Evolutionary conservation across 2,329 filamentous ascomycete genomes (phyloP), one percentile per base, ranked within the genome.

Genomic region (Arachnomyces sp.): DNA sequence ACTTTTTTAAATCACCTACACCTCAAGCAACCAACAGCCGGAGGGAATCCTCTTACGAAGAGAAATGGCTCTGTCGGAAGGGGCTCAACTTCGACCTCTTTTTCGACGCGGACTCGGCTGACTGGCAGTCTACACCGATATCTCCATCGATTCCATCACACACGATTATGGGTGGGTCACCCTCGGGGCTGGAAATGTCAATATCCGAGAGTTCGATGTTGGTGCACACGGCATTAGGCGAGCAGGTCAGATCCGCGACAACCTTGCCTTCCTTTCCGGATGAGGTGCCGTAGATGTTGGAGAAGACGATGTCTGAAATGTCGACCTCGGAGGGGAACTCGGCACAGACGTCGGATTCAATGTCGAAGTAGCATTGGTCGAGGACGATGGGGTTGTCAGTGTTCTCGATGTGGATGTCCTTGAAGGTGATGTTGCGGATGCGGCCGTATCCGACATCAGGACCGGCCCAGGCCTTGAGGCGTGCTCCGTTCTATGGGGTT

Each of bases 301-400:
- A 65, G 44, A 80, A 80, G 0, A 61, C 62, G 25, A 81, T 68
- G 51, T 80, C 72, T 17, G 72, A 75, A 42, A 80, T 71, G 49
- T 80, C 73, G 48, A 80, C 75, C 6, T 65, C 62, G 0, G 73
- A 76, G 0, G 77, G 76, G 46, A 75, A 73, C 11, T 64, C 43
- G 2, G 70, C 66, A 49, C 77, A 80, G 2, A 67, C 66, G 1
- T 68, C 67, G 3, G 62, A 48, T 40, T 72, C 68, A 45, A 77
- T 63, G 45, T 79, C 72, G 56, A 80, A 80, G 57, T 80, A 80
- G 59, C 77, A 80, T 18, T 76, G 75, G 50, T 80, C 77, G 6
- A 81, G 60, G 28, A 77, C 74, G 15, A 78, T 66, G 0, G 74
- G 68, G 44, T 71, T 68, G 47, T 80, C 76, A 14, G 74, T 77